Base-by-base conservation (phyloP, 495 filamentous ascomycete species). In the Eremomyces bilateralis region DNA sequence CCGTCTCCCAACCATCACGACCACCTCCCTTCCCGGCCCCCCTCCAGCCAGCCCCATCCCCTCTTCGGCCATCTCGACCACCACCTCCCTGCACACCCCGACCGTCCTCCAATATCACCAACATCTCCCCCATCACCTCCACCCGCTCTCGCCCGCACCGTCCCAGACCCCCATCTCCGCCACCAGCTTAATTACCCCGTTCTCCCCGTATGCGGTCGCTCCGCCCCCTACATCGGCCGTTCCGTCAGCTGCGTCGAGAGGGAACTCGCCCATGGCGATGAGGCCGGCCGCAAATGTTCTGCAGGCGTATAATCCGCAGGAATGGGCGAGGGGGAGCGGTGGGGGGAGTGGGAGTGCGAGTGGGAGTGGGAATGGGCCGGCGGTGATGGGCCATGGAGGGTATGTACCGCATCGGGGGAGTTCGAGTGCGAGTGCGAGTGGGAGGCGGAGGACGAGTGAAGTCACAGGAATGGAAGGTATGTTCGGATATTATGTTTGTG, bases 231-330 rank as follows among this genome's bases (percentile, higher is more conserved):
- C 44, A 1, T 44, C 45, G 16, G 40, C 41, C 6, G 38, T 41
- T 17, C 31, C 45, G 15, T 43, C 45, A 29, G 21, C 40, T 12
- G 37, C 49, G 5, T 41, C 44, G 20, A 20, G 35, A 40, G 42
- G 13, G 30, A 27, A 31, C 29, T 45, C 46, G 18, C 44, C 46
- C 12, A 43, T 52, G 46, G 46, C 48, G n/a, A 40, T 47, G 35
- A 42, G 50, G 40, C 39, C 27, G 27, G 28, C 42, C 13, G 25
- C 50, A 22, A 39, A 40, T 15, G 40, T 44, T 24, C 34, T 36
- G 15, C 36, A 46, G 18, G 42, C 49, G 11, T 58, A 58, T 44
- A 55, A 58, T 41, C 54, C 54, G 8, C 43, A 49, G 35, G 50
- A 56, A 45, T 59, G 55, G 55, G 45, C n/a, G n/a, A n/a, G n/a